Percentiles rank a stretch among this genome's conserved stretches.
phyloP scores from a whole-genome alignment of 208 protist genomes.

The Acanthamoeba lenticulata region DNA sequence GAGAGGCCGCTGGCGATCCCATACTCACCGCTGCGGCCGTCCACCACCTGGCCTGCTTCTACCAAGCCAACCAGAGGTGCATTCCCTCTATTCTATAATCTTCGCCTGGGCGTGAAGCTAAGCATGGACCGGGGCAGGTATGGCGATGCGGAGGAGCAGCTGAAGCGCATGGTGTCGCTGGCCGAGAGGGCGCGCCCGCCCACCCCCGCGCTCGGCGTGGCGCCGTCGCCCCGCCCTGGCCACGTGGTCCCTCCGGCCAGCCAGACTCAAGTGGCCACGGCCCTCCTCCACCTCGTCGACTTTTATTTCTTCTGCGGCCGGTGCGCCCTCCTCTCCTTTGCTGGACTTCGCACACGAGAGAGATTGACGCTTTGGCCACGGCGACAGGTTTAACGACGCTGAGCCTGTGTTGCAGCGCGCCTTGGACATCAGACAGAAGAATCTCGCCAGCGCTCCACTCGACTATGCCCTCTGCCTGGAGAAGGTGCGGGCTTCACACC shows the following conservation, averaged over 20 bases:
- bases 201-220: not conserved
- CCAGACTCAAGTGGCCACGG: conserved; percentile 5
- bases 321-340: not conserved
- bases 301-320: conserved; percentile 59
- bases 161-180: conserved; percentile 44
- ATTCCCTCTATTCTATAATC: no score
- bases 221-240: not conserved
- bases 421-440: conserved; percentile 49
- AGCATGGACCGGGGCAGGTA: not conserved
- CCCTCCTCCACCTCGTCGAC: conserved; percentile 17
- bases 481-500: no score
- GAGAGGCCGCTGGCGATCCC: conserved; percentile 21
- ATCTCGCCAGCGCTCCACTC: conserved; percentile 12
- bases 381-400: not conserved
- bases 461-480: conserved; percentile 56
- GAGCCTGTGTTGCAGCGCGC: conserved; percentile 49
- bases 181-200: not conserved
- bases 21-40: conserved; percentile 35
- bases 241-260: not conserved
- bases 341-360: no score
- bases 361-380: not conserved
- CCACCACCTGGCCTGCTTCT: conserved; percentile 3
- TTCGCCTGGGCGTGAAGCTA: no score
- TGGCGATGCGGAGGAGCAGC: conserved; percentile 56
- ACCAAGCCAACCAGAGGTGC: conserved; percentile 48